Percentiles rank a stretch among this genome's conserved stretches.
Conservation (phyloP, 1,139 yeast genomes). For the Blastobotrys niveus region DNA sequence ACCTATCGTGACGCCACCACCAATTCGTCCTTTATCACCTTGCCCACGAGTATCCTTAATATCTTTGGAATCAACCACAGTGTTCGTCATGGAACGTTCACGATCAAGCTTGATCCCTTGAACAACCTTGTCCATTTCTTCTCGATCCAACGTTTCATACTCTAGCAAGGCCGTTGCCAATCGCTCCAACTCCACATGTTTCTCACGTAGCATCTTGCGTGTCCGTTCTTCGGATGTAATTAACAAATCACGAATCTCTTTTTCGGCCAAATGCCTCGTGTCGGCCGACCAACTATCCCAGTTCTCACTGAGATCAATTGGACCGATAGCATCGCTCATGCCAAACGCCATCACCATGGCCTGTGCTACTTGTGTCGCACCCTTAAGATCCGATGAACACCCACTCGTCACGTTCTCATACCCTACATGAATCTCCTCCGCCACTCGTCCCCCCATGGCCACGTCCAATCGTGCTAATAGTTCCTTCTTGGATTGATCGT, state of each 20-base stretch:
- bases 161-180: constrained; percentile 91
- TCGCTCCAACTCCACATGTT: constrained; percentile 67
- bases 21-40: constrained; percentile 15
- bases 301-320: constrained; percentile 72
- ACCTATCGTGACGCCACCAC: constrained; percentile 10
- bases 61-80: constrained; percentile 55
- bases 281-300: constrained; percentile 95
- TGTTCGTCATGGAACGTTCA: constrained; percentile 64
- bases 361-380: constrained; percentile 88
- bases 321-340: constrained; percentile 92
- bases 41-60: constrained; percentile 33
- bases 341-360: constrained; percentile 98
- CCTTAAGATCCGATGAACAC: constrained; percentile 83
- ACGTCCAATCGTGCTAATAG: constrained; percentile 90
- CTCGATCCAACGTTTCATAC: constrained; percentile 88
- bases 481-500: constrained; percentile 83
- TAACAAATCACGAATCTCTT: constrained; percentile 74
- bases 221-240: constrained; percentile 77
- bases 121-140: constrained; percentile 82
- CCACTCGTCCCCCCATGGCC: constrained; percentile 98
- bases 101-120: constrained; percentile 69
- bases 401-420: constrained; percentile 91
- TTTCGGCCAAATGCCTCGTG: constrained; percentile 83
- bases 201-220: constrained; percentile 56
- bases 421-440: constrained; percentile 90